Evolutionary conservation across 108 stramenopile genomes (phyloP), one percentile per base, ranked within the genome.

Genomic region (Parmales sp.): DNA sequence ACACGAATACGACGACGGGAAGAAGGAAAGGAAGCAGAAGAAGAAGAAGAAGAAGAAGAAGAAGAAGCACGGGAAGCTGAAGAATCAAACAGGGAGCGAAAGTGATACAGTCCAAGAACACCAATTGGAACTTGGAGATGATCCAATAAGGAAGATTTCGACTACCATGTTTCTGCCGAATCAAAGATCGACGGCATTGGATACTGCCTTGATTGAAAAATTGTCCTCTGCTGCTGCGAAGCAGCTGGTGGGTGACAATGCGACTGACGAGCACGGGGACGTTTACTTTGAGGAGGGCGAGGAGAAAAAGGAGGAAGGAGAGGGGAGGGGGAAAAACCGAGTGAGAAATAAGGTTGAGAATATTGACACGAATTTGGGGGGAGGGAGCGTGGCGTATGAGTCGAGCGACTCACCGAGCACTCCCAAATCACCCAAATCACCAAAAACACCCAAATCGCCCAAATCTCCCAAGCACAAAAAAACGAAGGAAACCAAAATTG

Each of bases 1-100:
- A n/a, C n/a, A n/a, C n/a, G n/a, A n/a, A n/a, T n/a, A 39, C 64
- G 64, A 65, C 38, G 64, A 65, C 25, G 64, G 18, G 20, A 39
- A 19, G 9, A 38, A 39, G 37, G 7, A 39, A 23, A 38, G 20
- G 18, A 39, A 65, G 64, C 38, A 65, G 38, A 38, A 28, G 38
- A 39, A 38, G 37, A 28, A 28, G 38, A 28, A 65, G 64, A 66
- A 37, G 41, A 38, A 66, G 31, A 13, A 11, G 28, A 34, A 60
- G 54, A 60, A 60, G 31, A 43, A 43, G 41, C 8, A 16, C 41
- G 41, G 41, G 16, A 43, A 43, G 11, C 16, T 43, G 16, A 60
- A 34, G 54, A 60, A 60, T 16, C 31, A 60, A 20, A 60, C 31
- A 34, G 36, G 36, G 54, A 60, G 54, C 26, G n/a, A n/a, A n/a